Conservation (phyloP, 441 rosid genomes). For the Eutrema salsugineum region DNA sequence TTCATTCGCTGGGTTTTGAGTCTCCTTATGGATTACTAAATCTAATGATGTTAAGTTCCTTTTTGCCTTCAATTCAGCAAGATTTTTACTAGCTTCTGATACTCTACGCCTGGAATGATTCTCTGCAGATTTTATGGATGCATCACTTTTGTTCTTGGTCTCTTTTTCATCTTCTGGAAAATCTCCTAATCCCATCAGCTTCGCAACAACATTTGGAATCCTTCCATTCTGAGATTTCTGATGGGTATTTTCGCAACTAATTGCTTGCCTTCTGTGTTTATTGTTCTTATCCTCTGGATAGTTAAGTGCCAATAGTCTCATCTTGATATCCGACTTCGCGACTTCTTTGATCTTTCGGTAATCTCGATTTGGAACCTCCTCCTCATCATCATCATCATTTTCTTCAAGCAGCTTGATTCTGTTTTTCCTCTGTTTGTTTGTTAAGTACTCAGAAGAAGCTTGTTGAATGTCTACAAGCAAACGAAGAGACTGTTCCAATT, state of each 20-base stretch:
- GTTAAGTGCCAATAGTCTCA: slow-evolving; percentile 45
- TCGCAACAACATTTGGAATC: slow-evolving; percentile 84
- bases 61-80: slow-evolving; percentile 22
- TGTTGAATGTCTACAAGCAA: slow-evolving; percentile 75
- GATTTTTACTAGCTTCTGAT: slow-evolving; percentile 31
- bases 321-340: slow-evolving; percentile 42
- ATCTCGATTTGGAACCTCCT: slow-evolving; percentile 19
- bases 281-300: slow-evolving; percentile 35
- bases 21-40: slow-evolving; percentile 32
- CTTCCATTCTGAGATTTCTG: slow-evolving; percentile 58
- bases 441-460: slow-evolving; percentile 58
- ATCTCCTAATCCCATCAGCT: slow-evolving; percentile 83
- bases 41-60: slow-evolving; percentile 30
- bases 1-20: slow-evolving; percentile 30
- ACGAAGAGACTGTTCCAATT: slow-evolving; percentile 79
- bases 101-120: slow-evolving; percentile 21
- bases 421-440: slow-evolving; percentile 42
- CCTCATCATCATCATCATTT: slow-evolving; percentile 49
- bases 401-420: slow-evolving; percentile 68
- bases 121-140: slow-evolving; percentile 31
- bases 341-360: slow-evolving; percentile 37
- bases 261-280: slow-evolving; percentile 30
- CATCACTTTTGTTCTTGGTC: slow-evolving; percentile 26
- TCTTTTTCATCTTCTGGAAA: slow-evolving; percentile 55
- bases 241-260: slow-evolving; percentile 34